Base-by-base conservation (phyloP, 306 rosid genomes). In the Malus sieversii region DNA sequence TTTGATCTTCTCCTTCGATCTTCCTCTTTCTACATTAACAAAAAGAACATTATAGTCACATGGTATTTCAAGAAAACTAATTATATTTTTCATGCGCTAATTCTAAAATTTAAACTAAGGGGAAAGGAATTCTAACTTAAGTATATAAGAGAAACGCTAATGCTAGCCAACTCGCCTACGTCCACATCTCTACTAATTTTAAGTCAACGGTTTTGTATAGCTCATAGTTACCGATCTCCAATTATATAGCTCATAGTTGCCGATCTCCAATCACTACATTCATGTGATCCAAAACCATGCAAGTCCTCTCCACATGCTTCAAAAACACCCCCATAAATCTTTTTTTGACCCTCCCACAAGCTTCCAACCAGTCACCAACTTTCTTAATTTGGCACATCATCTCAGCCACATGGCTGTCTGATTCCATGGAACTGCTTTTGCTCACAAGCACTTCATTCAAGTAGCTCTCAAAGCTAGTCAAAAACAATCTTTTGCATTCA, bases 261-360 rank as follows among this genome's bases (percentile, higher is more conserved):
- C 1, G 35, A 32, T 32, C 35, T 32, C 35, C 74, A 68, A 57
- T 57, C 8, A 64, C n/a, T 61, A 77, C 15, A 61, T 72, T 83
- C 64, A 42, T 57, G 62, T 76, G 66, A 76, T 78, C 80, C 60
- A 71, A 73, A 69, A 67, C 82, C 66, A 63, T 55, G 32, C 80
- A 65, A 62, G 86, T 85, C 52, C 84, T 85, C 74, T 82, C 86
- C 75, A 77, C 84, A 62, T 81, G 53, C 82, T 78, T 82, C 77
- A 82, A 57, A 57, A 82, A 77, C 12, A 85, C 35, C 72, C 10
- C 35, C 79, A 79, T 78, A 82, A 59, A 85, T 82, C 58, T 85
- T 85, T 72, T 72, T 73, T 74, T 85, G 61, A 85, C 68, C 70
- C 86, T 79, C 35, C 75, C 72, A 79, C 48, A 79, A 64, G 80